A percentile compares a stretch with the other conserved stretches of the same genome.
Evolutionary conservation across 2,329 filamentous ascomycete species (phyloP).

Genomic region (Drechslera avenae): DNA sequence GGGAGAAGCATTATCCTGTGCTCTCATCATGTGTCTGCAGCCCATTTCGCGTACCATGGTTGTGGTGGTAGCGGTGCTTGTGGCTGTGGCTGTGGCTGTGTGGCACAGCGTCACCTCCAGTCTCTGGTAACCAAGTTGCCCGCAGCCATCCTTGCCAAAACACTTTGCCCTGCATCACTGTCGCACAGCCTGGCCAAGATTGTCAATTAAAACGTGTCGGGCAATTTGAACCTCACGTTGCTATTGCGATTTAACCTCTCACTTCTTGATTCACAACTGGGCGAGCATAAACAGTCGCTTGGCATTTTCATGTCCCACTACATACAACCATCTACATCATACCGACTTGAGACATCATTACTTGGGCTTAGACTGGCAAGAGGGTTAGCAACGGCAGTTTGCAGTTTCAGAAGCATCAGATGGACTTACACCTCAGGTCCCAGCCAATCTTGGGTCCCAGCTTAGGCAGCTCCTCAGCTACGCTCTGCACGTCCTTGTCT

Average conservation of each 20-base stretch:
- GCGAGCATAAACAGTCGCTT: not conserved
- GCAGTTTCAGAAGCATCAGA: not conserved
- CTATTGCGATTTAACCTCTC: not conserved
- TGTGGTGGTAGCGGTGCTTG: too few species aligned
- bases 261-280: not conserved
- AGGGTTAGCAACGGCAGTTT: constrained; percentile 22
- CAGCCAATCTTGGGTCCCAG: constrained; percentile 86
- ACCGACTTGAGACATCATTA: not conserved
- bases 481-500: constrained; percentile 98
- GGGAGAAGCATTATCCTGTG: not conserved
- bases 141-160: constrained; percentile 6
- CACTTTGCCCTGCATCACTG: constrained; percentile 3
- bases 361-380: constrained; percentile 35
- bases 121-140: too few species aligned
- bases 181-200: constrained; percentile 16
- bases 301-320: not conserved
- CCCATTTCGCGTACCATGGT: too few species aligned
- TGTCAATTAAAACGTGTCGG: constrained; percentile 14
- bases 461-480: constrained; percentile 89
- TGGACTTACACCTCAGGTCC: constrained; percentile 61
- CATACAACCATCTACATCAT: not conserved
- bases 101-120: not conserved
- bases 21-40: not conserved
- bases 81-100: not conserved
- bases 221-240: not conserved